Conservation (phyloP, 1,139 yeast species). For the Geotrichum europaeum region DNA sequence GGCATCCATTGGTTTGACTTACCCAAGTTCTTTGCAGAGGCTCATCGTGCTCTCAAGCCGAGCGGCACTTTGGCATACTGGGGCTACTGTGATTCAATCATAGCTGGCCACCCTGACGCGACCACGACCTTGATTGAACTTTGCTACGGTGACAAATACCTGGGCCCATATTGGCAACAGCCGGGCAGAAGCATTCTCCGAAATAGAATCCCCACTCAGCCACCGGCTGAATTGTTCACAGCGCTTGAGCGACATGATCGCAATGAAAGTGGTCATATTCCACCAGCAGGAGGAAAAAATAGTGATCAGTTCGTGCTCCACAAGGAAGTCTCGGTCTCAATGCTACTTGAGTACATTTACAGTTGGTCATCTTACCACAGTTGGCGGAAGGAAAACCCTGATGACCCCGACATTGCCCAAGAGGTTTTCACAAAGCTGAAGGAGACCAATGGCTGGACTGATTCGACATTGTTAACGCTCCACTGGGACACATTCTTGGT, state of each 20-base stretch:
- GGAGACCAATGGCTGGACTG: constrained; percentile 41
- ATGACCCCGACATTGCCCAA: constrained; percentile 31
- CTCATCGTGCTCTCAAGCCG: constrained; percentile 45
- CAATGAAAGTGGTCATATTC: constrained; percentile 28
- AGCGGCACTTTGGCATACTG: constrained; percentile 68
- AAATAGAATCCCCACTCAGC: constrained; percentile 33
- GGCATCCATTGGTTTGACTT: constrained; percentile 76
- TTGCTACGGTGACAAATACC: constrained; percentile 41
- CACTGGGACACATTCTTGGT: constrained; percentile 57
- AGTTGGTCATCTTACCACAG: constrained; percentile 54
- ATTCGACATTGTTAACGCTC: constrained; percentile 42
- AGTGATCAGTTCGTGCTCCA: constrained; percentile 6
- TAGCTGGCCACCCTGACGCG: constrained; percentile 40
- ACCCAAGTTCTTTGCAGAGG: constrained; percentile 46
- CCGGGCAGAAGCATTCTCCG: constrained; percentile 61
- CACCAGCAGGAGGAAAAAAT: background rate
- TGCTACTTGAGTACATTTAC: constrained; percentile 38
- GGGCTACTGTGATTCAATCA: constrained; percentile 69
- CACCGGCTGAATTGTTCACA: constrained; percentile 40
- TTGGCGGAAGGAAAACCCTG: constrained; percentile 46
- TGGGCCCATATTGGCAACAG: constrained; percentile 71
- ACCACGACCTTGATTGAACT: constrained; percentile 39
- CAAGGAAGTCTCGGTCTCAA: constrained; percentile 33
- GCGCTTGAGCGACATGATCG: constrained; percentile 36
- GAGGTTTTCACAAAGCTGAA: constrained; percentile 43